Evolutionary conservation across 371 early-diverging fungal genomes (phyloP).

Genomic region (Rhizopus arrhizus): DNA sequence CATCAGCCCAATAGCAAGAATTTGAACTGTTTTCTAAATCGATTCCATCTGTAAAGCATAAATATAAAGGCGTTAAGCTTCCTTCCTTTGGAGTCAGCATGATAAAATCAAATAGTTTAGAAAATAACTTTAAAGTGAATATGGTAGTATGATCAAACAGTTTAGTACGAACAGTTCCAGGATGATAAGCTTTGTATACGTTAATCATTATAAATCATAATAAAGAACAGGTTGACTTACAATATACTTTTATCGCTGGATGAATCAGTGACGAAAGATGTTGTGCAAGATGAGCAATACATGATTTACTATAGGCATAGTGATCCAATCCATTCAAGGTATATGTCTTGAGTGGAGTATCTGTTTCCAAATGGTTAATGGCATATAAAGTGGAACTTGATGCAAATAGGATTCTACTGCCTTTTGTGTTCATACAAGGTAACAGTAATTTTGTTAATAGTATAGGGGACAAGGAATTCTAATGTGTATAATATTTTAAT

Average conservation of each 20-base stretch:
- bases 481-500: background rate
- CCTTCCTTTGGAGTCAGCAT: conserved; percentile 52
- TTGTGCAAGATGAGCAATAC: conserved; percentile 27
- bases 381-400: conserved; percentile 48
- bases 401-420: conserved; percentile 41
- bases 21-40: conserved; percentile 2
- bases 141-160: conserved; percentile 41
- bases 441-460: conserved; percentile 31
- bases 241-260: conserved; percentile 9
- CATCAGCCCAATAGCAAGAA: conserved; percentile 25
- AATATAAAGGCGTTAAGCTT: conserved; percentile 36
- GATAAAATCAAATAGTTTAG: conserved; percentile 37
- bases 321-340: conserved; percentile 34
- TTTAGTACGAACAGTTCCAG: conserved; percentile 47
- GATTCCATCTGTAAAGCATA: conserved; percentile 18
- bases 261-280: conserved; percentile 18
- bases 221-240: conserved; percentile 19
- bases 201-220: conserved; percentile 6
- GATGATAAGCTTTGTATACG: conserved; percentile 42
- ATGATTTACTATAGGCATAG: conserved; percentile 49
- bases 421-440: conserved; percentile 31
- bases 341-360: conserved; percentile 19
- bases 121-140: conserved; percentile 30
- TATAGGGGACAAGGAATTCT: conserved; percentile 48
- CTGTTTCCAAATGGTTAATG: conserved; percentile 22